Evolutionary conservation across 352 stramenopile species (phyloP).

Genomic region (Saprolegnia diclina): DNA sequence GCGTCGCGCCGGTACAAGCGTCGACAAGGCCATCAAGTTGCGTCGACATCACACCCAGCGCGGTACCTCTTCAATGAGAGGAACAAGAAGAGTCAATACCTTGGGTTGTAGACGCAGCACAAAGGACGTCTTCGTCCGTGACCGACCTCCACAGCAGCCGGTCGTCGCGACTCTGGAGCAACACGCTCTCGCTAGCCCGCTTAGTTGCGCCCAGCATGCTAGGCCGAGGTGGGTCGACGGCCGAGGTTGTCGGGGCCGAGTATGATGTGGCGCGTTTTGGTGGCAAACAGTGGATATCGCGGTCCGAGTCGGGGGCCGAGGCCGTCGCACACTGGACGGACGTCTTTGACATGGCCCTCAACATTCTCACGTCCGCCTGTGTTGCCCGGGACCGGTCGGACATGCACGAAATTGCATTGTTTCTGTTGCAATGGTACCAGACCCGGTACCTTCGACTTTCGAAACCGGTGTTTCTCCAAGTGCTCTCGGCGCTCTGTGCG

Average conservation of each 20-base stretch:
- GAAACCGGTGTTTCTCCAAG: slow-evolving; percentile 11
- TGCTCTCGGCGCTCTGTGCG: slow-evolving; percentile 4
- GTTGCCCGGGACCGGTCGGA: not conserved
- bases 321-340: slow-evolving; percentile 18
- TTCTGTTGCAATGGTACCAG: slow-evolving; percentile 16
- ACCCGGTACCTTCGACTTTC: slow-evolving; percentile 14
- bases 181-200: no score
- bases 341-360: not conserved
- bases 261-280: slow-evolving; percentile 5
- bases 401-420: slow-evolving; percentile 7
- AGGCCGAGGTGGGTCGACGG: no score
- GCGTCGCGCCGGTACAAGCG: no score
- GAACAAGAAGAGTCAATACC: no score
- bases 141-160: no score
- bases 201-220: no score
- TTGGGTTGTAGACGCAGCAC: no score
- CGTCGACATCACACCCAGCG: no score
- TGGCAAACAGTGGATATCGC: slow-evolving; percentile 22
- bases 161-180: no score
- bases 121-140: no score
- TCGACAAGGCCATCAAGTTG: no score
- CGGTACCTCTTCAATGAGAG: no score
- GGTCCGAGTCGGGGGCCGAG: not conserved
- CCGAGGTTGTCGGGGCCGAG: not conserved
- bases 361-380: not conserved